Base-by-base conservation (phyloP, 2,329 filamentous ascomycete species). In the Periconia sp. region DNA sequence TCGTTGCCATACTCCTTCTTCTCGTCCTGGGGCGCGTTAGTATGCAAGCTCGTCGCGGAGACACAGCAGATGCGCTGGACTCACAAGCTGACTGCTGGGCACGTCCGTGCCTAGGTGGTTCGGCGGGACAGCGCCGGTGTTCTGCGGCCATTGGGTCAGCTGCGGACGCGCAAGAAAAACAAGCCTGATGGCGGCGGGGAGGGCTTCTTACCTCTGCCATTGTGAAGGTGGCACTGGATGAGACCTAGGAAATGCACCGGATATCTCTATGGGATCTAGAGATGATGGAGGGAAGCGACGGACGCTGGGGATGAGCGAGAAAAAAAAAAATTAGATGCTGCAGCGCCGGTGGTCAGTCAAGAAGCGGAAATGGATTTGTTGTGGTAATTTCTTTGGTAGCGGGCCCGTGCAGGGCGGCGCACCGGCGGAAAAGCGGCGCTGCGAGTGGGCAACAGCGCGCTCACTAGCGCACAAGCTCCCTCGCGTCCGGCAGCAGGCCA, bases 151-250 rank as follows among this genome's bases (percentile, higher is more conserved):
- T n/a, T n/a, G 39, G 29, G 42, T 55, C 15, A 48, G 48, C 44
- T 36, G 39, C 13, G 41, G 31, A 35, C 24, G n/a, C n/a, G n/a
- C n/a, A n/a, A n/a, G n/a, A 29, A 24, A 24, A 33, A n/a, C 11
- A 37, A 25, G 22, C 22, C n/a, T 6, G 40, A 41, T 21, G 21
- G 36, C 18, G 35, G 40, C 26, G 32, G 10, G 10, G 31, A n/a
- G n/a, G n/a, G n/a, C n/a, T n/a, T n/a, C 43, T 48, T 56, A 60
- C 56, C 40, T 61, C 55, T 29, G 52, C 54, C 54, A 57, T 59
- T 36, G 36, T 21, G 40, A 35, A 35, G 33, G 42, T 39, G 13
- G 45, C 29, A 44, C 24, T n/a, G 24, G n/a, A 30, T 23, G 38
- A 29, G 31, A 43, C 33, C 38, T 44, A 48, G 34, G 21, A 29